Base-by-base conservation (phyloP, 805 yeast species). In the Starmerella gropengiesseri region DNA sequence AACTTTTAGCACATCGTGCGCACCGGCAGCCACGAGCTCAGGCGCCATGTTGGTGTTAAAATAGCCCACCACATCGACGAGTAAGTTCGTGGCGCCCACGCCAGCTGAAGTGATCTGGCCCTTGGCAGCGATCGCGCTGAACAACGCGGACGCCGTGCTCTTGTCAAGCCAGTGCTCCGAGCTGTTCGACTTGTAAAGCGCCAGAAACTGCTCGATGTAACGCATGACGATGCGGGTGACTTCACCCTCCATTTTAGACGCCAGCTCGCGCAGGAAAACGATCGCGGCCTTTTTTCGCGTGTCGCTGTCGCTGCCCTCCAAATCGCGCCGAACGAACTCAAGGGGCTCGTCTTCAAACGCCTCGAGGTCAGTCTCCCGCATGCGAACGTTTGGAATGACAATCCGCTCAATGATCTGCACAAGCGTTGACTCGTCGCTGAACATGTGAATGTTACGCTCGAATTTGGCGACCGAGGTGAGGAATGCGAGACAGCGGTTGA, bases 341-440 rank as follows among this genome's bases (percentile, higher is more conserved):
- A 91, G 80, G 28, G 98, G 98, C 58, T 91, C 98, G 62, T 91
- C 98, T 62, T 91, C 98, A 60, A 91, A 89, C 48, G 79, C 62
- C 61, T 93, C 98, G 55, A 84, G 85, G 58, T 91, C 99, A 2
- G 81, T 70, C 44, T 81, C 89, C 56, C 97, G 76, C 46, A 91
- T 70, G 9, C 78, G 73, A 53, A 87, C 77, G 60, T 91, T 91
- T 29, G 98, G 98, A 49, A 91, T 68, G 40, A 91, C 77, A 49
- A 91, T 81, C 53, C 81, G 79, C 55, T 81, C 83, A 4, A 87
- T 74, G 37, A 91, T 73, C 57, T 81, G 86, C 51, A 76, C 75
- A 54, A 91, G 64, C 1, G 79, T 74, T 30, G 71, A 71, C 27
- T 74, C 78, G 47, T 63, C 71, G 50, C 73, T 72, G 59, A 84